These are phyloP conservation scores for Leishmania gerbilli DNA, from an alignment of 208 protist genomes.

Conservation along the genomic window DNA sequence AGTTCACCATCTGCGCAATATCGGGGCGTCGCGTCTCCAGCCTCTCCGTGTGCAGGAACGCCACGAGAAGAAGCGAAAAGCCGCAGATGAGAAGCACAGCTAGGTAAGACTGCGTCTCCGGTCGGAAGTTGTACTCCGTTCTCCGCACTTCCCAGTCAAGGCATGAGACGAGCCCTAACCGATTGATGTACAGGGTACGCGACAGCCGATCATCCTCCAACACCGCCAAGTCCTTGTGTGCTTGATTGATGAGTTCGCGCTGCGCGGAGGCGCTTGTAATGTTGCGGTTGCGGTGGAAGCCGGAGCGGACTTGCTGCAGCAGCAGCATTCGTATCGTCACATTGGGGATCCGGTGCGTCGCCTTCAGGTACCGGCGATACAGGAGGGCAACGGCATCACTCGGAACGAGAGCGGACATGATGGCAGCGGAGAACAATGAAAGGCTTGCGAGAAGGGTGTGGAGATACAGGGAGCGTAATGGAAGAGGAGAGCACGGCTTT, in stretches of 20 bases:
- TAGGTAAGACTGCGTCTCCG: slow-evolving; percentile 60
- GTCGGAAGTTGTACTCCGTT: slow-evolving; percentile 87
- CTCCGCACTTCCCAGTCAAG: slow-evolving; percentile 90
- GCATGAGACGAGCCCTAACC: slow-evolving; percentile 86
- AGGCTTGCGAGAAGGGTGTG: neutral
- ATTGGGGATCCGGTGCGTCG: slow-evolving; percentile 81
- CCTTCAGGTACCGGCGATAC: slow-evolving; percentile 89
- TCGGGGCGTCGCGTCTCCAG: slow-evolving; percentile 67
- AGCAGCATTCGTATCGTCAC: slow-evolving; percentile 89
- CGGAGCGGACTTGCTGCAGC: slow-evolving; percentile 78
- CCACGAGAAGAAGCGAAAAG: slow-evolving; percentile 47
- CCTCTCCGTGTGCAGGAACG: slow-evolving; percentile 44
- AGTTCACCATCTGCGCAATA: slow-evolving; percentile 78
- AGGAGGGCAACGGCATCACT: slow-evolving; percentile 81
- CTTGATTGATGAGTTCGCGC: slow-evolving; percentile 83
- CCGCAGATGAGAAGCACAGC: slow-evolving; percentile 43
- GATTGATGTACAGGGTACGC: slow-evolving; percentile 88
- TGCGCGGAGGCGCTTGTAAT: slow-evolving; percentile 77
- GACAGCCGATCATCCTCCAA: slow-evolving; percentile 87
- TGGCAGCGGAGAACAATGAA: neutral
- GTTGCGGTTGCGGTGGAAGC: slow-evolving; percentile 71
- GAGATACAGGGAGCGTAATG: neutral
- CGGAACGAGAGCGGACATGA: slow-evolving; percentile 81
- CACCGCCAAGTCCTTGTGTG: slow-evolving; percentile 82
- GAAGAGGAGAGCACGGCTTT: neutral